phyloP scores from a whole-genome alignment of 352 stramenopile genomes.

The Globisporangium canariense region DNA sequence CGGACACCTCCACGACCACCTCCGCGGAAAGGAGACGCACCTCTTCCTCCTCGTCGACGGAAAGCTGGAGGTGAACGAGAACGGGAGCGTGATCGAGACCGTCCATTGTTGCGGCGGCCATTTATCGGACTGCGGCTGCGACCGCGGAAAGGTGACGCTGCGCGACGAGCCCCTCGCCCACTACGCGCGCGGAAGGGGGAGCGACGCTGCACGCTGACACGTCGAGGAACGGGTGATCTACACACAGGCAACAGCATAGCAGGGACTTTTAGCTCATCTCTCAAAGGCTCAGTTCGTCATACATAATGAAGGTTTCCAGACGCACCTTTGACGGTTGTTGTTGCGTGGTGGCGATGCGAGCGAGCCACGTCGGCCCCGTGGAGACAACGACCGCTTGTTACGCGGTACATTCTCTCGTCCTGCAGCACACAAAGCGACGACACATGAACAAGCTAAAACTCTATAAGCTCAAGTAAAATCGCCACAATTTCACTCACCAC shows the following conservation, averaged over 20 bases:
- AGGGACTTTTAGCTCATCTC: neutral
- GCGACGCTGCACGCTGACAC: slow-evolving; percentile 10
- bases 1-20: slow-evolving; percentile 21
- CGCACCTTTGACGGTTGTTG: slow-evolving; percentile 16
- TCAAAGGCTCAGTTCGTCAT: neutral
- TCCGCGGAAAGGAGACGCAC: slow-evolving; percentile 34
- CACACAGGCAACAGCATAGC: neutral
- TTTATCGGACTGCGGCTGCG: slow-evolving; percentile 39
- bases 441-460: neutral
- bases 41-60: slow-evolving; percentile 37
- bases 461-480: too few species aligned
- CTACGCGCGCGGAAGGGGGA: slow-evolving; percentile 25
- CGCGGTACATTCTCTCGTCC: slow-evolving; percentile 8
- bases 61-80: slow-evolving; percentile 34
- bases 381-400: slow-evolving; percentile 15
- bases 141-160: slow-evolving; percentile 45
- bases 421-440: neutral
- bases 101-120: slow-evolving; percentile 15
- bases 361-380: slow-evolving; percentile 6
- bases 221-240: slow-evolving; percentile 6
- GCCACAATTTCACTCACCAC: neutral
- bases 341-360: slow-evolving; percentile 10
- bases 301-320: neutral
- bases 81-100: slow-evolving; percentile 24
- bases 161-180: slow-evolving; percentile 22